A percentile compares a stretch with the other conserved stretches of the same genome.
Conservation (phyloP, 495 filamentous ascomycete genomes). For the Neurospora terricola region DNA sequence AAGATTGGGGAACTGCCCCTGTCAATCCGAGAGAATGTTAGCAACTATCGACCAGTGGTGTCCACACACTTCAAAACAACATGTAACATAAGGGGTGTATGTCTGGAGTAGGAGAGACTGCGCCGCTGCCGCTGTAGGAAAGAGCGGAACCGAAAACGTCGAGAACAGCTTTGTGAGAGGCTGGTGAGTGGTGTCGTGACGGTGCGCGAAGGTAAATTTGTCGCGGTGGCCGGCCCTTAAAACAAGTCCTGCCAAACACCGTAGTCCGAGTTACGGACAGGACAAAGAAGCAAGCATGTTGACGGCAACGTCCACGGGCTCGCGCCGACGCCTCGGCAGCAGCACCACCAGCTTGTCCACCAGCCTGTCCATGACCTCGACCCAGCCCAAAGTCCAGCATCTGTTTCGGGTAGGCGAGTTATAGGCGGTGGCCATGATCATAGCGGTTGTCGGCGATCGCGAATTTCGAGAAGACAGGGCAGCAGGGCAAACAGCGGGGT, state of each 20-base stretch:
- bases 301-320: not conserved
- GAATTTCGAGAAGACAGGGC: not conserved
- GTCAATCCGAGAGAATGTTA: constrained; percentile 8
- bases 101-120: not conserved
- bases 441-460: not conserved
- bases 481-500: constrained; percentile 24
- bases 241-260: not conserved
- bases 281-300: not conserved
- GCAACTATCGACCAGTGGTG: constrained; percentile 2
- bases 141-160: not conserved
- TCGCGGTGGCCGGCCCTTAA: not conserved
- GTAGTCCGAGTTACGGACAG: not conserved
- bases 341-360: not conserved
- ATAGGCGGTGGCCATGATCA: not conserved
- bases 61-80: not conserved
- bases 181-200: not conserved
- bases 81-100: not conserved
- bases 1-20: constrained; percentile 59
- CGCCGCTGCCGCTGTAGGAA: not conserved
- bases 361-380: not conserved
- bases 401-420: not conserved
- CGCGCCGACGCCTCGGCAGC: not conserved
- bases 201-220: not conserved
- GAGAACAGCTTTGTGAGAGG: not conserved
- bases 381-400: not conserved